A percentile compares a stretch with the other conserved stretches of the same genome.
Conservation (phyloP, 2,329 filamentous ascomycete genomes). For the Trichoderma sp. region DNA sequence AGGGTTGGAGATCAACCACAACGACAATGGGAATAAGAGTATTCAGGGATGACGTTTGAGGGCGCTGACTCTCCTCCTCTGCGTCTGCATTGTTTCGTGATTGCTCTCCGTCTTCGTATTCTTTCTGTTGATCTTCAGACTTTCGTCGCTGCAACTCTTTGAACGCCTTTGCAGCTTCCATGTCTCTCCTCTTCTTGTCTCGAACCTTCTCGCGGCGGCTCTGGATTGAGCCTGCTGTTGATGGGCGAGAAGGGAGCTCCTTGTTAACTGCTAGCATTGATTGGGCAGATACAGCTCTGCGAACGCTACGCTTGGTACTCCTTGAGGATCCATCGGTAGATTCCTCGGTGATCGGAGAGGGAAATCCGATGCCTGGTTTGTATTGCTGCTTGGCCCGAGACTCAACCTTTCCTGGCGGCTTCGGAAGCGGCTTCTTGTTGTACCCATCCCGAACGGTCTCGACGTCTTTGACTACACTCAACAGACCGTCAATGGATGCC, state of each 20-base stretch:
- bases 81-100: background rate
- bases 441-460: conserved; percentile 1
- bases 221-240: conserved; percentile 25
- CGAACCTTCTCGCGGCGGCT: conserved; percentile 40
- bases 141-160: conserved; percentile 13
- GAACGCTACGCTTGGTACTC: background rate
- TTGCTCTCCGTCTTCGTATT: background rate
- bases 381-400: background rate
- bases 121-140: background rate
- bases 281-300: conserved; percentile 21
- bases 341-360: conserved; percentile 16
- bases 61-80: background rate
- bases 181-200: conserved; percentile 40
- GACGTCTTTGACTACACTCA: conserved; percentile 19
- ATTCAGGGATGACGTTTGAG: background rate
- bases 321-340: background rate
- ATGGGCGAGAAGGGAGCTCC: conserved; percentile 21
- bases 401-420: background rate
- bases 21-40: conserved; percentile 41
- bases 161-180: conserved; percentile 34
- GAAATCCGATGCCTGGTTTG: background rate
- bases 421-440: conserved; percentile 8
- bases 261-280: conserved; percentile 22
- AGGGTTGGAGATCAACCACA: conserved; percentile 37
- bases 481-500: conserved; percentile 26